Evolutionary conservation across 208 protist genomes (phyloP), one percentile per base, ranked within the genome.

Genomic region (Trichomonas vaginalis): DNA sequence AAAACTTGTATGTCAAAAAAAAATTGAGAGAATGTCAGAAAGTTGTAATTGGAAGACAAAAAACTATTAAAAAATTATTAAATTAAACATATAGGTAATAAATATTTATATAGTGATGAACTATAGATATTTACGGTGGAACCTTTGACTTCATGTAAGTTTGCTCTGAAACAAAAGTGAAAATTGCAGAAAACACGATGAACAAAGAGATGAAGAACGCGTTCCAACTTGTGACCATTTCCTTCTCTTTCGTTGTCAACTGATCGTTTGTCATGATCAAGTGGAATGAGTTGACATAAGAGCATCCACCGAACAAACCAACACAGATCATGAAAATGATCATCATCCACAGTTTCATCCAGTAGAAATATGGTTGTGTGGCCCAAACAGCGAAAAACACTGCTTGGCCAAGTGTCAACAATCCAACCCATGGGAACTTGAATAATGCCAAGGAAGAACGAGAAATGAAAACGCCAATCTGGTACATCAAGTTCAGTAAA

Each of bases 381-480:
- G 17, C 21, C 17, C 15, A 92, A n/a, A 92, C 12, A 1, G 15
- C 45, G 46, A 92, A 92, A 27, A 92, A 51, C 35, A 23, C 17
- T 39, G 86, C 86, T 51, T 92, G 86, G 17, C 27, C 12, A 15
- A 92, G 42, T 56, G 86, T 51, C 15, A 92, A 92, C 4, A 92
- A 35, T 21, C 45, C 23, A 39, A 51, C 35, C 35, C 21, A 45
- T 39, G 23, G 40, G 46, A 92, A 92, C 4, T 48, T 35, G n/a
- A 92, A 48, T 0, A 92, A 51, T 27, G 17, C 27, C 8, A 92
- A 51, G 15, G 86, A 51, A 21, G 14, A 49, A 15, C 40, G 48
- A 1, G 86, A 92, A 92, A 92, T 92, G 27, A 92, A 92, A 9
- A 92, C 40, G 9, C 86, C 86, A 92, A 92, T 56, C 45, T 92